Evolutionary conservation across 73 alveolate species (phyloP).

Genomic region (Uronychia setigera): DNA sequence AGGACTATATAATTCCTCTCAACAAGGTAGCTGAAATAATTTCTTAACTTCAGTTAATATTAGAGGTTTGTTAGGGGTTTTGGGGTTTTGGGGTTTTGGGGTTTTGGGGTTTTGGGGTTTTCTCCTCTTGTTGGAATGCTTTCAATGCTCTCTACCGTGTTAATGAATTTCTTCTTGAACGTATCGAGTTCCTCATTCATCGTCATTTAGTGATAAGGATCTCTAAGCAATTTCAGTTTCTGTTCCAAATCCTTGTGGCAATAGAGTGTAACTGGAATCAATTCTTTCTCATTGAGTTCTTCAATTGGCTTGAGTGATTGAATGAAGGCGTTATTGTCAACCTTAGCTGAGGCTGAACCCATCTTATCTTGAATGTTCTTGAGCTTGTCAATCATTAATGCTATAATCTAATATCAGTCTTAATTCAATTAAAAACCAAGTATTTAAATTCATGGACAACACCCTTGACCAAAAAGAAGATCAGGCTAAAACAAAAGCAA

Average conservation of each 20-base stretch:
- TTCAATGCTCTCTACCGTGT: not conserved
- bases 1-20: no score
- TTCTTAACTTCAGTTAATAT: no score
- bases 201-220: not conserved
- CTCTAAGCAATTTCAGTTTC: not conserved
- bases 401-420: no score
- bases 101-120: no score
- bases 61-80: no score
- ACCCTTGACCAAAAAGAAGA: no score
- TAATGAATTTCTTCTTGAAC: not conserved
- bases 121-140: not conserved
- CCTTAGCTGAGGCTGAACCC: not conserved
- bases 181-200: not conserved
- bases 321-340: not conserved
- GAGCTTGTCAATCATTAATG: not conserved
- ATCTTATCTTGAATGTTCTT: not conserved
- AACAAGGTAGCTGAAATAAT: no score
- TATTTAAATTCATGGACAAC: no score
- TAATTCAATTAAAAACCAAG: no score
- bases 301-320: not conserved
- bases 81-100: no score
- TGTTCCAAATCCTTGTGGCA: not conserved
- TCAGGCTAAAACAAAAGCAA: no score
- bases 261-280: not conserved
- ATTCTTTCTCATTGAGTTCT: not conserved